Conservation (phyloP, 371 early-diverging fungal species). For the Mucor piriformis region DNA sequence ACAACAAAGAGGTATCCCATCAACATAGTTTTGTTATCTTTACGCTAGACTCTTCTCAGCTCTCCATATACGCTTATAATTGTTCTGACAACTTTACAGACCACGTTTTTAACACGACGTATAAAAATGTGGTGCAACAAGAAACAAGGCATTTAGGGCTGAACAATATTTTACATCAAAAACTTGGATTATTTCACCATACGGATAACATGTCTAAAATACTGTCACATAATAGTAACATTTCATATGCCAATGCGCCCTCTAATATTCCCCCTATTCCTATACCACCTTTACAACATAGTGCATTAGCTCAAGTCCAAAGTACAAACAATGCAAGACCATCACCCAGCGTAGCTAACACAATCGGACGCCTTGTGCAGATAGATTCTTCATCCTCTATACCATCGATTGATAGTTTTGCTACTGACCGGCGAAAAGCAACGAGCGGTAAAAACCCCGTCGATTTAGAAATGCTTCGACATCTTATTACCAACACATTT, state of each 20-base stretch:
- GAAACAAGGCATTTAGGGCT: slow-evolving; percentile 54
- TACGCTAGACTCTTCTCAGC: slow-evolving; percentile 48
- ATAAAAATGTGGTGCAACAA: slow-evolving; percentile 30
- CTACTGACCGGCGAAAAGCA: slow-evolving; percentile 11
- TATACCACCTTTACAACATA: slow-evolving; percentile 15
- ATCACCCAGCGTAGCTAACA: slow-evolving; percentile 28
- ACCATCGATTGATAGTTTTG: slow-evolving; percentile 6
- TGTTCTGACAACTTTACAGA: slow-evolving; percentile 61
- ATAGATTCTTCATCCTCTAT: slow-evolving; percentile 27
- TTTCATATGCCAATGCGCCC: neutral
- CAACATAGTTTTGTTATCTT: slow-evolving; percentile 63
- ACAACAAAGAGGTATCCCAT: slow-evolving; percentile 20
- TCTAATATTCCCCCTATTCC: neutral
- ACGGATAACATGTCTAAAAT: slow-evolving; percentile 35
- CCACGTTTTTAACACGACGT: slow-evolving; percentile 50
- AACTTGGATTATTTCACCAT: slow-evolving; percentile 73
- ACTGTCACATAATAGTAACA: slow-evolving; percentile 8
- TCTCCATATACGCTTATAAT: slow-evolving; percentile 73
- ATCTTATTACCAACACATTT: slow-evolving; percentile 24
- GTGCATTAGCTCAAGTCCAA: slow-evolving; percentile 7
- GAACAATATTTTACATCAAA: slow-evolving; percentile 67
- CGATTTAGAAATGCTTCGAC: slow-evolving; percentile 26
- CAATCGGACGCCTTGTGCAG: slow-evolving; percentile 27
- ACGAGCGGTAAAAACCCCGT: slow-evolving; percentile 1
- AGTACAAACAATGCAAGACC: slow-evolving; percentile 7